phyloP scores from a whole-genome alignment of 352 stramenopile species.

The Pythium dissimile region DNA sequence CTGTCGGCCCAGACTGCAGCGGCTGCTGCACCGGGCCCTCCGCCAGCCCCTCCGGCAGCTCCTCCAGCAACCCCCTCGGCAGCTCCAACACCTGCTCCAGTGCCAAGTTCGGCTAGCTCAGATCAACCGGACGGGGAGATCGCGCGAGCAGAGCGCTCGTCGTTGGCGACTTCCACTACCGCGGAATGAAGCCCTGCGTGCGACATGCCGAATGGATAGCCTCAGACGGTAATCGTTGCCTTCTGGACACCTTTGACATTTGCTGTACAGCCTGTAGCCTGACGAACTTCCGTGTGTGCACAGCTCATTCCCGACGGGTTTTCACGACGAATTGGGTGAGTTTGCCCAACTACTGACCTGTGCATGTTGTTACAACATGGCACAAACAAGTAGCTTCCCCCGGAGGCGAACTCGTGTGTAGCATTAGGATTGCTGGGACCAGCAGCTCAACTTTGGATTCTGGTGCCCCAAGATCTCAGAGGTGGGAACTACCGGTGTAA shows the following conservation, averaged over 20 bases:
- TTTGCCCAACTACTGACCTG: background rate
- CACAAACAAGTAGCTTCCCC: background rate
- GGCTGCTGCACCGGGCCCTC: background rate
- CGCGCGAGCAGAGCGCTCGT: background rate
- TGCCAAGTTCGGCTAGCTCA: conserved; percentile 1
- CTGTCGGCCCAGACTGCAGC: conserved; percentile 15
- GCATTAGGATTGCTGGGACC: conserved; percentile 18
- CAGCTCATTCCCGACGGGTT: background rate
- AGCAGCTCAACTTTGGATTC: too few relatives aligned
- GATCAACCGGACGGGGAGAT: background rate
- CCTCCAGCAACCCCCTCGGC: background rate
- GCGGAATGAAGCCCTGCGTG: conserved; percentile 3
- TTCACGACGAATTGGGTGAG: background rate
- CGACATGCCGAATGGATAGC: background rate
- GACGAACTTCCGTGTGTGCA: too few relatives aligned
- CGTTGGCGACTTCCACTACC: background rate
- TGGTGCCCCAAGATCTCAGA: conserved; percentile 4
- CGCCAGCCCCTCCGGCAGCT: background rate
- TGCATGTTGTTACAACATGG: too few relatives aligned
- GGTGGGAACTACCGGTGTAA: conserved; percentile 14
- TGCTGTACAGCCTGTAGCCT: too few relatives aligned
- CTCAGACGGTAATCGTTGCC: background rate
- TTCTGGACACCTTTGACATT: too few relatives aligned
- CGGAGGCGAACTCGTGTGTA: background rate
- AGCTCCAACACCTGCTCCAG: background rate